These are phyloP conservation scores for Tuber melanosporum DNA, from an alignment of 495 filamentous ascomycete species.

Conservation along the genomic window DNA sequence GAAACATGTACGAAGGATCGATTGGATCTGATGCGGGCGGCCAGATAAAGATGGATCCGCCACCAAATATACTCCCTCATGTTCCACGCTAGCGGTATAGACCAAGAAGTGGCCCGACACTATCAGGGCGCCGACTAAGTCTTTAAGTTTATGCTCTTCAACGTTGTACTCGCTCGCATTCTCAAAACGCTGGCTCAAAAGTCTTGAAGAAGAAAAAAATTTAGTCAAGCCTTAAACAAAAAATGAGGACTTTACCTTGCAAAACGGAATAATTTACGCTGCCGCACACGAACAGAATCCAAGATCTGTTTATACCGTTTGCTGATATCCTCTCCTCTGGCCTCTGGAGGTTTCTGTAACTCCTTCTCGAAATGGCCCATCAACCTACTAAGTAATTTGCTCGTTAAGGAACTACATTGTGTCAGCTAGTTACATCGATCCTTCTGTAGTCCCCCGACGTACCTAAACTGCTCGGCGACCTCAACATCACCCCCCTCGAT, in stretches of 20 bases:
- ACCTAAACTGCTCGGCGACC: conserved; percentile 97
- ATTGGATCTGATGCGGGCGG: conserved; percentile 69
- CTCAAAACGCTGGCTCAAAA: conserved; percentile 86
- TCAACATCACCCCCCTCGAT: conserved; percentile 89
- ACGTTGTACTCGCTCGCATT: conserved; percentile 92
- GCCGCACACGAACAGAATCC: conserved; percentile 90
- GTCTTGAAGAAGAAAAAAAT: conserved; percentile 44
- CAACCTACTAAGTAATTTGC: conserved; percentile 78
- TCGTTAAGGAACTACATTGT: conserved; percentile 64
- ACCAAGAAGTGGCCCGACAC: conserved; percentile 81
- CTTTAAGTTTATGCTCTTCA: conserved; percentile 57
- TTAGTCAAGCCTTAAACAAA: conserved; percentile 13
- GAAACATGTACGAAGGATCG: conserved; percentile 80
- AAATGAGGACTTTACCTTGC: conserved; percentile 29
- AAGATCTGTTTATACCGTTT: conserved; percentile 91
- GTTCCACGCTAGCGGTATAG: conserved; percentile 57
- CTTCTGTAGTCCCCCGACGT: conserved; percentile 15
- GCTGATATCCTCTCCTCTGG: conserved; percentile 81
- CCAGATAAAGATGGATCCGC: conserved; percentile 72
- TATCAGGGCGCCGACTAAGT: conserved; percentile 74
- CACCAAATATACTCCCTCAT: conserved; percentile 72
- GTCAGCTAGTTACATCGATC: conserved; percentile 22
- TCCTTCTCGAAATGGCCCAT: conserved; percentile 89
- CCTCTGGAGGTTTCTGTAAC: conserved; percentile 70
- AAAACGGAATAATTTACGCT: conserved; percentile 70